Conservation (phyloP, 257 asterid genomes). For the Ajuga chamaepitys region DNA sequence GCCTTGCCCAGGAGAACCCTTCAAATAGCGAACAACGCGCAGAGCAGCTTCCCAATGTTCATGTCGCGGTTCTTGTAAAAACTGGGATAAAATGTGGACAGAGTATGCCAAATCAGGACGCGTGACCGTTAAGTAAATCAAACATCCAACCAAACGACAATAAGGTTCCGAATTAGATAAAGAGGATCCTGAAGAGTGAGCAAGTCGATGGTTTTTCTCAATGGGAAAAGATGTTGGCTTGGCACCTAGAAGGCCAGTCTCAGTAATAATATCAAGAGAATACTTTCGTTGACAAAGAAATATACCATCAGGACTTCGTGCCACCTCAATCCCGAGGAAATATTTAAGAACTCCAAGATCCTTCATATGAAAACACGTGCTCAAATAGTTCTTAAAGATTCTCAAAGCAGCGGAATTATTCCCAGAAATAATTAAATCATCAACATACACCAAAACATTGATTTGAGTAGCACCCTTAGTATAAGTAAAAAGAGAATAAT, state of each 20-base stretch:
- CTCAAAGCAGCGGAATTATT: not conserved
- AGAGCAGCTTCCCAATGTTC: not conserved
- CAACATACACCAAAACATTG: not conserved
- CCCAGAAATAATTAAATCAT: not conserved
- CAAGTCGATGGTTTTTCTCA: not conserved
- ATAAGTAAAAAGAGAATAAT: conserved; percentile 8
- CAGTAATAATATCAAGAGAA: not conserved
- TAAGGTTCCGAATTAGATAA: not conserved
- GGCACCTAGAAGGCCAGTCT: not conserved
- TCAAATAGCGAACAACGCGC: not conserved
- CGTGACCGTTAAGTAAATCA: no score
- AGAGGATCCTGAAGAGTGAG: not conserved
- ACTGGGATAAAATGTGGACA: no score
- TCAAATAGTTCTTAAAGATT: not conserved
- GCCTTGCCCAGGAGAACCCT: not conserved
- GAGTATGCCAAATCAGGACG: no score
- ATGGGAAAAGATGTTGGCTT: not conserved
- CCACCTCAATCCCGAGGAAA: not conserved
- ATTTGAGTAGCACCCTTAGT: not conserved
- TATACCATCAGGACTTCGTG: not conserved
- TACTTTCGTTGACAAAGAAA: not conserved
- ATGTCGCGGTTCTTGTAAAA: no score
- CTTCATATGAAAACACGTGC: conserved; percentile 3
- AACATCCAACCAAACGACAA: not conserved
- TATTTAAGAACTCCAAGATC: not conserved